phyloP scores from a whole-genome alignment of 148 eudicot species.

The Cornus controversa region DNA sequence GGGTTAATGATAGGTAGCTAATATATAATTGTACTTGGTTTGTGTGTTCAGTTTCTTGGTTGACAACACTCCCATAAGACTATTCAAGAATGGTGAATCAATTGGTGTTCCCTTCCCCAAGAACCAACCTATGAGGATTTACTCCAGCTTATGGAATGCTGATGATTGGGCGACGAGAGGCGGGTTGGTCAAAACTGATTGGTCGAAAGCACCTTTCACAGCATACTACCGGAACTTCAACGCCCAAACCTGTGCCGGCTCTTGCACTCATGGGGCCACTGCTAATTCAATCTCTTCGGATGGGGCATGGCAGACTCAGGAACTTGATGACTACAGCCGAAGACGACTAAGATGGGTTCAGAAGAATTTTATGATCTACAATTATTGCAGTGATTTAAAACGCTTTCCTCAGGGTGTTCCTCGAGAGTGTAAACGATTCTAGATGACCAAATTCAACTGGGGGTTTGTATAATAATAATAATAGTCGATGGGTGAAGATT shows the following conservation, averaged over 20 bases:
- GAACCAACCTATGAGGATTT: slow-evolving; percentile 51
- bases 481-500: not conserved
- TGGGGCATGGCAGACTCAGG: slow-evolving; percentile 37
- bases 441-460: not conserved
- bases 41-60: slow-evolving; percentile 40
- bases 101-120: slow-evolving; percentile 48
- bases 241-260: slow-evolving; percentile 36
- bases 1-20: no score
- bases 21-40: not conserved
- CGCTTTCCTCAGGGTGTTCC: slow-evolving; percentile 49
- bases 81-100: slow-evolving; percentile 36
- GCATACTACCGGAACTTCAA: slow-evolving; percentile 50
- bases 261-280: slow-evolving; percentile 4
- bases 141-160: slow-evolving; percentile 56
- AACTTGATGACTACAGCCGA: slow-evolving; percentile 33
- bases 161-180: slow-evolving; percentile 71
- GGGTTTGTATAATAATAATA: not conserved
- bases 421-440: slow-evolving; percentile 36
- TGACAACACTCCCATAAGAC: slow-evolving; percentile 40
- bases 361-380: slow-evolving; percentile 43
- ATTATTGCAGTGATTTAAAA: slow-evolving; percentile 46
- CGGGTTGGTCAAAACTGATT: slow-evolving; percentile 47
- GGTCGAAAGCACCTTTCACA: slow-evolving; percentile 56
- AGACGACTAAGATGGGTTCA: slow-evolving; percentile 51
- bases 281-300: not conserved